Evolutionary conservation across 139 green algal genomes (phyloP), one percentile per base, ranked within the genome.

Genomic region (Chlamydomonas schloesseri): DNA sequence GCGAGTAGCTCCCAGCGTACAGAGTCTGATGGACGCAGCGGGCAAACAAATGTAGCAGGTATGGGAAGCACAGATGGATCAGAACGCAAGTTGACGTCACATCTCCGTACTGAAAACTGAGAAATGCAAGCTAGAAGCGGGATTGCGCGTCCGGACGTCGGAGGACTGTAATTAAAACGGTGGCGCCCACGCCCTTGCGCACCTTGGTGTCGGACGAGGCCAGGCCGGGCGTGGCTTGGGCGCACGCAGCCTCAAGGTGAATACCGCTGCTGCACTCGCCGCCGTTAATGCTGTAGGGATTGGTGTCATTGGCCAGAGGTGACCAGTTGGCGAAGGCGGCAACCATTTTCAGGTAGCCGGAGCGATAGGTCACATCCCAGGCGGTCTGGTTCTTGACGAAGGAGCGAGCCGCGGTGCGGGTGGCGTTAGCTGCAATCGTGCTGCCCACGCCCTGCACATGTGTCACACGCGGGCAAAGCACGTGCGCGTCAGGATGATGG

Each of bases 341-440:
- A 53, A 81, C 73, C 73, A 81, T 69, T n/a, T 81, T 81, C 11
- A 81, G 20, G 73, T 81, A 81, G n/a, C 53, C 73, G 31, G n/a
- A 34, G 21, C 31, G 31, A 53, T 81, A 81, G 28, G 18, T 10
- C 18, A 3, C 18, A 24, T 75, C 70, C 70, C 70, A 75, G 11
- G 18, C 47, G 70, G 17, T 15, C 70, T 75, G 70, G 70, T 55
- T 36, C 36, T 50, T 50, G 42, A 75, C 31, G 15, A 33, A 75
- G 18, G 17, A 21, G 34, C 70, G 34, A 14, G 70, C 70, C 18
- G 70, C 36, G 36, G 8, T 23, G 20, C 36, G 70, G 2, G 58
- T 36, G 1, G 9, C 70, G 31, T 3, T 2, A 33, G 42, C n/a
- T 3, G 67, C 67, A 31, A 3, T 4, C 15, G 26, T 71, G 64